Base-by-base conservation (phyloP, 2,329 filamentous ascomycete genomes). In the Neopestalotiopsis clavispora region DNA sequence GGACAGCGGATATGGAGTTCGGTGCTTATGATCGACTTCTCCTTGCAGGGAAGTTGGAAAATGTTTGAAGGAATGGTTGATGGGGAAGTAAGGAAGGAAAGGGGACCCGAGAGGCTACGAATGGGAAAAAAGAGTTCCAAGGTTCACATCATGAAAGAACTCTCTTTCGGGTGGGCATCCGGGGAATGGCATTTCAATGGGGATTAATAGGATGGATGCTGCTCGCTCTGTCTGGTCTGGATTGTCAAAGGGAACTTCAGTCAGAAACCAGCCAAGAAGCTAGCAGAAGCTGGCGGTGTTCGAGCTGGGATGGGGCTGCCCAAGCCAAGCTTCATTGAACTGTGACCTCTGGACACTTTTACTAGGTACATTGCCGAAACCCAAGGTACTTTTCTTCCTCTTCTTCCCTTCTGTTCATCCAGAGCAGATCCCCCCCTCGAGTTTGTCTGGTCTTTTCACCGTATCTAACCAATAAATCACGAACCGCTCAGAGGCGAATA, bases 241-340 rank as follows among this genome's bases (percentile, higher is more conserved):
- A 38, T 52, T 52, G 45, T 20, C 28, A 20, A 45, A 56, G 30
- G 56, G 38, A 42, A 45, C 23, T 28, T 28, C 23, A 49, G 23
- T 32, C 56, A 49, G 49, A 61, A 58, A 58, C 59, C 40, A 66
- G 67, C 67, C 67, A 69, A 69, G 67, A 66, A 61, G 58, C 67
- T 69, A 69, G 52, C 13, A 62, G 30, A 28, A 34, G 59, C 28
- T 34, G 59, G 59, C 59, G 34, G 23, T n/a, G 59, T 10, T 38
- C 34, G 34, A 38, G 34, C n/a, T 62, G 30, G 59, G 34, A 34
- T 34, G 59, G 59, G 59, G 12, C 59, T 20, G n/a, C 32, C 34
- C 34, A 30, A 13, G 34, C 32, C 45, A 52, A 20, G 17, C 45
- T 52, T 52, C 5, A 52, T 28, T 28, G 23, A 9, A 20, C 20